A percentile compares a stretch with the other conserved stretches of the same genome.
Conservation (phyloP, 2,329 filamentous ascomycete species). For the Beauveria rudraprayagi region DNA sequence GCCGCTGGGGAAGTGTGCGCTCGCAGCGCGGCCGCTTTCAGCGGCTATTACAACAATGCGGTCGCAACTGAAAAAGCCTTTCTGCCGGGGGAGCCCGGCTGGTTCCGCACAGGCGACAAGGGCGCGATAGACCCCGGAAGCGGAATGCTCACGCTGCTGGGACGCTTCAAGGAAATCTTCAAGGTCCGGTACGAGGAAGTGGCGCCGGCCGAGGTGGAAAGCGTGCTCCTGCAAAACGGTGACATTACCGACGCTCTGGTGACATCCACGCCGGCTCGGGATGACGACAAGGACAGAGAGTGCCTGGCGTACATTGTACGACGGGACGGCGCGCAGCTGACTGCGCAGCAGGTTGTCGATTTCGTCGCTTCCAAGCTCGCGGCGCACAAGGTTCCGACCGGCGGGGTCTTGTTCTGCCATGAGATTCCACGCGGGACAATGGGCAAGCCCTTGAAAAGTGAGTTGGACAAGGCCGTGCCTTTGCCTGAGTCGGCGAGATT, state of each 20-base stretch:
- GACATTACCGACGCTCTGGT: neutral
- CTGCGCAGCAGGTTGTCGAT: neutral
- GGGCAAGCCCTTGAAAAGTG: neutral
- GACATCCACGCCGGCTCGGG: neutral
- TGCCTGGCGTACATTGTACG: constrained; percentile 3
- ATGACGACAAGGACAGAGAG: neutral
- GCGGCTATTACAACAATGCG: neutral
- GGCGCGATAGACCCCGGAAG: neutral
- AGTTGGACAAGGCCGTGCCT: neutral
- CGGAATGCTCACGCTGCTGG: neutral
- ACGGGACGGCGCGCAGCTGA: neutral
- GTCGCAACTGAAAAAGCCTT: neutral
- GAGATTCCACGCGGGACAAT: constrained; percentile 1
- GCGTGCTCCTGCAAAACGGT: neutral
- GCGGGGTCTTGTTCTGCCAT: constrained; percentile 2
- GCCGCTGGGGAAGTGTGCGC: neutral
- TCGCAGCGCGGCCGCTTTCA: neutral
- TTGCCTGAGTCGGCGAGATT: neutral
- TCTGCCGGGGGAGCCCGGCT: neutral
- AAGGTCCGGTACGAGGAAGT: constrained; percentile 5
- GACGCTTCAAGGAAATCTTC: constrained; percentile 8
- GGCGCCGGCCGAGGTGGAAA: neutral
- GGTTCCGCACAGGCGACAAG: constrained; percentile 6
- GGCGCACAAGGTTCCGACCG: constrained; percentile 2
- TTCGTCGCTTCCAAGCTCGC: neutral